Evolutionary conservation across 768 basidiomycete genomes (phyloP), one percentile per base, ranked within the genome.

Genomic region (Tremella mesenterica): DNA sequence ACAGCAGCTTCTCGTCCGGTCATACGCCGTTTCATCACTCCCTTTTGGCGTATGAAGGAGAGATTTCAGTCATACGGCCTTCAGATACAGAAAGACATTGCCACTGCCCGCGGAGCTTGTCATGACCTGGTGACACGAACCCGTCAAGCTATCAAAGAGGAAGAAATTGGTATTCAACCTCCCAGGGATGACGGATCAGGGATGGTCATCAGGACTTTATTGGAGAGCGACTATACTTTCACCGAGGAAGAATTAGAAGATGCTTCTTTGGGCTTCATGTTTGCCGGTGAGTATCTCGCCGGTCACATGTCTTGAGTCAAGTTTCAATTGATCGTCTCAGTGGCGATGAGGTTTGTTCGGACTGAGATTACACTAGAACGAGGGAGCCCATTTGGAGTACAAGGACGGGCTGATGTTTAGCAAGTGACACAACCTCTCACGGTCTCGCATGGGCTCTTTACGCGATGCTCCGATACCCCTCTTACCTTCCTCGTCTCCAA

Each of bases 351-450:
- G n/a, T n/a, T n/a, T n/a, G n/a, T n/a, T n/a, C n/a, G n/a, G n/a
- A n/a, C n/a, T n/a, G n/a, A n/a, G n/a, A n/a, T n/a, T n/a, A n/a
- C n/a, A n/a, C n/a, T n/a, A n/a, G n/a, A n/a, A n/a, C n/a, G n/a
- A n/a, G n/a, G n/a, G n/a, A n/a, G n/a, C n/a, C n/a, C n/a, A n/a
- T n/a, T n/a, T n/a, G n/a, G n/a, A n/a, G n/a, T n/a, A n/a, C n/a
- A n/a, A n/a, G n/a, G n/a, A n/a, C n/a, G n/a, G n/a, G n/a, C n/a
- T n/a, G n/a, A 20, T 18, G 0, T 27, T 18, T 38, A 67, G 65
- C 59, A 6, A 52, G 60, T 12, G 65, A 67, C 25, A 67, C 65
- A 9, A 67, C 65, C 21, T 56, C 62, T 12, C 60, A 67, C 28
- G 60, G 59, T 4, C 25, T 64, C 13, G 53, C 60, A 9, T 67